Evolutionary conservation across 2,329 filamentous ascomycete genomes (phyloP), one percentile per base, ranked within the genome.

Genomic region (Penicillium freii): DNA sequence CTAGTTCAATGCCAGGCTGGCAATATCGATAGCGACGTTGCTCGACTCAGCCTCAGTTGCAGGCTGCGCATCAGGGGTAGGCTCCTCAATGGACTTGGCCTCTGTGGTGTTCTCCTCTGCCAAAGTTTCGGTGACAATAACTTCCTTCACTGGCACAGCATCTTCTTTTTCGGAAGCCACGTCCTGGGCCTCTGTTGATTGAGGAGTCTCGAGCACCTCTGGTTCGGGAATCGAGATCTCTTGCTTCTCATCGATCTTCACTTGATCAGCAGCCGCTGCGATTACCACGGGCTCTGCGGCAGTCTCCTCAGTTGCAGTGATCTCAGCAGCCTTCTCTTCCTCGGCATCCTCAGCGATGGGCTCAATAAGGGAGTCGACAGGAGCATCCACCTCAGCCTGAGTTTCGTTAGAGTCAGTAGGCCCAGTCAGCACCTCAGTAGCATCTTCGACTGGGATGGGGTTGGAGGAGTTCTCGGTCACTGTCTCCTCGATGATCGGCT

Each of bases 21-120:
- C 62, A 51, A 69, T 63, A 45, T 71, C 68, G 58, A 68, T 59
- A n/a, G 66, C 68, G 48, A 64, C 60, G 8, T 63, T 62, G 51
- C 61, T 55, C 15, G 62, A 46, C 45, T 65, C 63, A 25, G 45
- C 27, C 42, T 64, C 60, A 21, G 60, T 8, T 23, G 50, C 23
- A 19, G 58, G 46, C 15, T 59, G 40, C 31, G 56, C 53, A 29
- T 47, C 52, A 44, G 57, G 45, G 25, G 47, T 36, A 27, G 59
- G 19, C 17, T 57, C 55, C 21, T 50, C 47, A 33, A 51, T 36
- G 2, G 38, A 6, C 15, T 56, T 29, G 8, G 19, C 23, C 23
- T 50, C 45, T n/a, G 46, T 48, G 34, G 56, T 19, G 9, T 48
- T 40, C 17, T 52, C 36, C 10, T 49, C 45, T 9, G 44, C n/a